These are phyloP conservation scores for Fusarium secorum DNA, from an alignment of 2,329 filamentous ascomycete genomes.

Conservation along the genomic window DNA sequence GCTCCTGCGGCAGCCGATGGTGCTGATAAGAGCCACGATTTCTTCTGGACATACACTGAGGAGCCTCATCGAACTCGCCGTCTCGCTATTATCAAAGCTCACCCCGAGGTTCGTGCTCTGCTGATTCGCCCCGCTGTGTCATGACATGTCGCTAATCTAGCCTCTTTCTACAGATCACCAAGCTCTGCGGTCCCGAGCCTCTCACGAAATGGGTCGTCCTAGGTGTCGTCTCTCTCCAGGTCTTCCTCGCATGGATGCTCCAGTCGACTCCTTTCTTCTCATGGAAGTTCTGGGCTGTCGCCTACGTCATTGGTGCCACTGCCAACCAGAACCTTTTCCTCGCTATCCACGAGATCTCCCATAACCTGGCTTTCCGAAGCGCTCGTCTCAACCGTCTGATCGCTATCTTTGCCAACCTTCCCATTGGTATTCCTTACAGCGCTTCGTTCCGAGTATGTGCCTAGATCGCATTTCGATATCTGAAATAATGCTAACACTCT, in stretches of 20 bases:
- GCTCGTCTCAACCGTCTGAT: conserved; percentile 82
- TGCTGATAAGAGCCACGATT: conserved; percentile 57
- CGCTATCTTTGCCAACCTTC: conserved; percentile 93
- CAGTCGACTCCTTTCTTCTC: conserved; percentile 81
- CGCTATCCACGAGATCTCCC: conserved; percentile 97
- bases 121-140: neutral
- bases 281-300: conserved; percentile 83
- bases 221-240: conserved; percentile 82
- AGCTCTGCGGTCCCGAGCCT: conserved; percentile 95
- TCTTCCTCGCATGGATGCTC: conserved; percentile 79
- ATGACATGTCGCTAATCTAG: conserved; percentile 10
- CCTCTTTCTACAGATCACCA: conserved; percentile 73
- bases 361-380: conserved; percentile 92
- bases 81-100: conserved; percentile 95
- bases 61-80: conserved; percentile 93
- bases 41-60: conserved; percentile 99
- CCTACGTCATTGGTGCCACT: conserved; percentile 91
- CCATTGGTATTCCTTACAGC: conserved; percentile 95
- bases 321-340: conserved; percentile 99
- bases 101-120: conserved; percentile 76
- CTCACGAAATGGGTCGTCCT: conserved; percentile 93
- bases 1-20: conserved; percentile 10
- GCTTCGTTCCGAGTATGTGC: conserved; percentile 86
- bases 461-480: neutral
- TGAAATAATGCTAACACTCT: conserved; percentile 31